These are phyloP conservation scores for Chlorella sp. DNA, from an alignment of 139 green algal species.

Conservation along the genomic window DNA sequence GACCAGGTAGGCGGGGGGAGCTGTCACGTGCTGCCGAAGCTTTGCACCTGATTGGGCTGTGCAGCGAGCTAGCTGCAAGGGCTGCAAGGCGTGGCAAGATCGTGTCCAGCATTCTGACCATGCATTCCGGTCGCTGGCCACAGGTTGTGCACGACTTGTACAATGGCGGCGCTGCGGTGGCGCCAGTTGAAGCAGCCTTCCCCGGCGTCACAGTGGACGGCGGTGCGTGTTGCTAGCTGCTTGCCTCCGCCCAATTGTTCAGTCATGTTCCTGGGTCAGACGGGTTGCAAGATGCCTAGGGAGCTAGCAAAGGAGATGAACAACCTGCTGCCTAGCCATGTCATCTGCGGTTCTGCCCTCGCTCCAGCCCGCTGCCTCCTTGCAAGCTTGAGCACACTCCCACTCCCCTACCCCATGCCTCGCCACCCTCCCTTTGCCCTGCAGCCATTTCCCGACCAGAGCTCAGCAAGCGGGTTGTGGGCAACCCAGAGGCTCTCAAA, in stretches of 20 bases:
- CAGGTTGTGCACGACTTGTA: conserved; percentile 36
- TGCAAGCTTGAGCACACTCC: no score
- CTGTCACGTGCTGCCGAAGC: no score
- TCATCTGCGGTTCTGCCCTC: no score
- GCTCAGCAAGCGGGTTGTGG: conserved; percentile 36
- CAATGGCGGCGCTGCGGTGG: conserved; percentile 17
- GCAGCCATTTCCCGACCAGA: conserved; percentile 33
- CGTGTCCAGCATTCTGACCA: background rate
- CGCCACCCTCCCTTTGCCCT: background rate
- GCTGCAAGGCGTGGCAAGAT: background rate
- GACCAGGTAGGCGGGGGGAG: conserved; percentile 66
- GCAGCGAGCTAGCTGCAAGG: background rate
- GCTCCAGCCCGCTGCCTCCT: no score
- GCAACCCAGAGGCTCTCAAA: conserved; percentile 56
- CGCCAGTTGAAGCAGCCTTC: conserved; percentile 7
- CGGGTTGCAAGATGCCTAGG: no score
- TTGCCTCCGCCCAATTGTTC: no score
- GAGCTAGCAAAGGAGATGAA: no score
- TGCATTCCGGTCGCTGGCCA: no score
- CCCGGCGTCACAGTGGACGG: conserved; percentile 11
- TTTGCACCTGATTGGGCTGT: no score
- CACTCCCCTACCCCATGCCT: background rate
- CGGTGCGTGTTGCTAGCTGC: no score
- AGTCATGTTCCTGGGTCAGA: no score
- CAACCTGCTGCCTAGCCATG: no score